Evolutionary conservation across 2,329 filamentous ascomycete genomes (phyloP).

Genomic region (Colletotrichum trifolii): DNA sequence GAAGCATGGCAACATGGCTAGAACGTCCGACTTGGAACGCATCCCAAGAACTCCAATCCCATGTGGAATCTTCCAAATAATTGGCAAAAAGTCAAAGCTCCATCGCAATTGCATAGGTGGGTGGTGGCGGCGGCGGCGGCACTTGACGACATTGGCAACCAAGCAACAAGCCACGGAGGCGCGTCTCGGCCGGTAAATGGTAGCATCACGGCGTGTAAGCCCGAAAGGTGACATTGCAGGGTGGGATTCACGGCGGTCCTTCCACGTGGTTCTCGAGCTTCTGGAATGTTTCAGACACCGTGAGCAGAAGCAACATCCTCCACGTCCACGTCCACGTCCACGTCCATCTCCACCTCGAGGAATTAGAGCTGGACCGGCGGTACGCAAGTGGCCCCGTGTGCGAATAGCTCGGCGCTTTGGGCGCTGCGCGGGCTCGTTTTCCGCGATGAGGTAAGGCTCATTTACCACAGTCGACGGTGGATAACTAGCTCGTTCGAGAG

Average conservation of each 20-base stretch:
- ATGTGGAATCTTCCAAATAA: not conserved
- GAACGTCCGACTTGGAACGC: not conserved
- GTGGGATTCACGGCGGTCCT: not conserved
- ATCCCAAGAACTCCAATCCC: not conserved
- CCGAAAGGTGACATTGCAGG: slow-evolving; percentile 1
- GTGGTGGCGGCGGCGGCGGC: not conserved
- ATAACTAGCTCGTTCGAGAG: too few relatives aligned
- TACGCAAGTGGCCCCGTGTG: slow-evolving; percentile 4
- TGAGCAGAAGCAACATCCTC: not conserved
- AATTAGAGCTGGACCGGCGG: not conserved
- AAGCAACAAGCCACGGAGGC: not conserved
- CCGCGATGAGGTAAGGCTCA: not conserved
- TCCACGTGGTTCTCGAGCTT: slow-evolving; percentile 30
- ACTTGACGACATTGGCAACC: slow-evolving; percentile 17
- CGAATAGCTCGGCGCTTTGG: slow-evolving; percentile 28
- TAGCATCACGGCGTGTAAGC: not conserved
- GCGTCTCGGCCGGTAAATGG: not conserved
- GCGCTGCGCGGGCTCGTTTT: slow-evolving; percentile 15
- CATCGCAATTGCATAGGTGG: not conserved
- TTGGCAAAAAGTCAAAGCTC: not conserved
- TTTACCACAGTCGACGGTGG: not conserved
- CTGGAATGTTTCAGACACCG: slow-evolving; percentile 30
- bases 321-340: too few relatives aligned
- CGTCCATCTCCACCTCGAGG: not conserved
- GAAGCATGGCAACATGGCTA: too few relatives aligned